These are phyloP conservation scores for Neolentinus lepideus DNA, from an alignment of 1,284 basidiomycete genomes.

Conservation along the genomic window DNA sequence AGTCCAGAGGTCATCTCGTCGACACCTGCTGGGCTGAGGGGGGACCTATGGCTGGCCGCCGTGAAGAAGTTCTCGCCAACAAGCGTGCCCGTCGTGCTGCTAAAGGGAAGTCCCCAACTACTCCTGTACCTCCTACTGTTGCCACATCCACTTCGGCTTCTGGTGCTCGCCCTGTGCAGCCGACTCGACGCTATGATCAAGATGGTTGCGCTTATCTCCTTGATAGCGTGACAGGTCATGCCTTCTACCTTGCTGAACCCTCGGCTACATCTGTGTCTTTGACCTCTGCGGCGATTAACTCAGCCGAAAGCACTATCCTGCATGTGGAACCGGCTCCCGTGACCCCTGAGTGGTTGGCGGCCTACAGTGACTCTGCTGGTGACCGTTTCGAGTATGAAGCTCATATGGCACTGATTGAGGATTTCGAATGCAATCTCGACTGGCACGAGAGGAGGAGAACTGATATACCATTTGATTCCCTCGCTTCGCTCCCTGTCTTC, in stretches of 20 bases:
- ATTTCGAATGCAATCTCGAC: neutral
- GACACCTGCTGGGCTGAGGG: neutral
- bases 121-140: no score
- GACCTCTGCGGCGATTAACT: neutral
- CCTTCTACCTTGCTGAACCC: neutral
- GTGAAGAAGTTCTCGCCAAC: neutral
- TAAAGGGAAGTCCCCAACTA: neutral
- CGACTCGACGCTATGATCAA: neutral
- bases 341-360: neutral
- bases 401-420: neutral
- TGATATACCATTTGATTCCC: neutral
- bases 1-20: conserved; percentile 6
- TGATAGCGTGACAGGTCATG: neutral
- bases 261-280: neutral
- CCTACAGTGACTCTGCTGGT: neutral
- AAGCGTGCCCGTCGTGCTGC: neutral
- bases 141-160: no score
- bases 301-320: neutral
- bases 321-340: neutral
- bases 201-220: neutral
- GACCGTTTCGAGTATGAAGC: neutral
- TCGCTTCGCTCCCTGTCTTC: neutral
- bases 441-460: conserved; percentile 1
- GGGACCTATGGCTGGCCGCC: neutral
- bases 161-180: no score